Evolutionary conservation across 2,329 filamentous ascomycete species (phyloP), one percentile per base, ranked within the genome.

Genomic region (Trichoderma simmonsii): DNA sequence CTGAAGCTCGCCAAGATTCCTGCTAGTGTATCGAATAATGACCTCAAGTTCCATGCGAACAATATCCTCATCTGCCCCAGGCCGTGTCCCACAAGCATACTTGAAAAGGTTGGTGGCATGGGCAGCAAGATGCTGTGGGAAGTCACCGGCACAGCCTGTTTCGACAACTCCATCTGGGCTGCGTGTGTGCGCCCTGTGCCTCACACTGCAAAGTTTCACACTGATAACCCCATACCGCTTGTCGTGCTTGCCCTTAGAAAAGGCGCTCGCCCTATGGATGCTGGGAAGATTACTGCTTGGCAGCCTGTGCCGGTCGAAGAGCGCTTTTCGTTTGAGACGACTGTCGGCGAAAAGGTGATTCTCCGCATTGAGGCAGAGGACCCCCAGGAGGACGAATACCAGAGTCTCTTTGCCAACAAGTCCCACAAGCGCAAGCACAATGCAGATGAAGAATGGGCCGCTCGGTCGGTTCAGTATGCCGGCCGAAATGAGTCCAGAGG

Each of bases 51-150:
- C 73, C 91, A 97, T 77, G 95, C 92, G 60, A 97, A 97, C 82
- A 95, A 92, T 81, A 95, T 99, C 76, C 87, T 98, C 77, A 98
- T 99, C 78, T 92, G 92, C 48, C 91, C 94, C 1, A 90, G 92
- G 12, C 90, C 92, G 0, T 93, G 92, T 64, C 89, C 92, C 3
- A 85, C 87, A 65, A 88, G 86, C 74, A 91, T 97, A 26, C 84
- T 98, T 36, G 88, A 92, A 67, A 96, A 94, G 80, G 92, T 96
- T 12, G 96, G 96, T 56, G 95, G 95, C 32, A 90, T 97, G 78
- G 94, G 94, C 39, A 90, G 89, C 77, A 95, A 92, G 81, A 88
- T 97, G 82, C 89, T 85, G 54, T 99, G 95, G 94, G 89, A 93
- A 80, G 91, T 97, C 5, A 92, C 90, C 0, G 93, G 91, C 48